These are phyloP conservation scores for Sordariomycetes sp. DNA, from an alignment of 2,329 filamentous ascomycete genomes.

Conservation along the genomic window DNA sequence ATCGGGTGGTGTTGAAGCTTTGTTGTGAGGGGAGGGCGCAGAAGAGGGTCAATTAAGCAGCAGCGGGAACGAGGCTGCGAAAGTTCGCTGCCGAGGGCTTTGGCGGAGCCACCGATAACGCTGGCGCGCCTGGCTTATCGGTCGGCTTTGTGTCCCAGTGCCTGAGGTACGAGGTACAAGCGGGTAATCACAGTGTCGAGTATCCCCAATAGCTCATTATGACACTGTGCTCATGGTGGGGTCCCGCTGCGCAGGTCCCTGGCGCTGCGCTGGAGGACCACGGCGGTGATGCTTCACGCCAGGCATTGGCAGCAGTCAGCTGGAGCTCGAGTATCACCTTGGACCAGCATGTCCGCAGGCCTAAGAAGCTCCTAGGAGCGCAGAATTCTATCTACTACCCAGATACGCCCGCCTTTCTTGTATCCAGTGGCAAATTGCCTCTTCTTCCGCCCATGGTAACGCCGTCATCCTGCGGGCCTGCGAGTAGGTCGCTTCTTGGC, in stretches of 20 bases:
- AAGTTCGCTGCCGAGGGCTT: background rate
- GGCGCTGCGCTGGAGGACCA: background rate
- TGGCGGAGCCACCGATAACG: background rate
- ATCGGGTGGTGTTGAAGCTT: background rate
- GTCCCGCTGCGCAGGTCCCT: background rate
- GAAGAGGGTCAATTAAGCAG: background rate
- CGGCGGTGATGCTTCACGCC: background rate
- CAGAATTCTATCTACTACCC: background rate
- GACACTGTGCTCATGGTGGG: background rate
- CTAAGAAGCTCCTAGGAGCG: background rate
- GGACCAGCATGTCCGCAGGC: background rate
- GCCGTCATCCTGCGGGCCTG: background rate
- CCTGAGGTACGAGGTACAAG: background rate
- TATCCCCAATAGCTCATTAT: background rate
- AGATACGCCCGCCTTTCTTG: background rate
- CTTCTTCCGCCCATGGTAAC: background rate
- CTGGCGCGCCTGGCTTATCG: background rate
- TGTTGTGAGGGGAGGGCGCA: background rate
- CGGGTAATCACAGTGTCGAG: background rate
- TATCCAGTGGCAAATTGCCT: background rate
- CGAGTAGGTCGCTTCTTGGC: background rate
- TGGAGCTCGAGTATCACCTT: background rate
- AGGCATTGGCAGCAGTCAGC: background rate
- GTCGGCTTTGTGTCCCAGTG: background rate
- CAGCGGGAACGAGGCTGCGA: slow-evolving; percentile 2